Evolutionary conservation across 2,329 filamentous ascomycete species (phyloP).

Genomic region (Knoxdaviesia proteae): DNA sequence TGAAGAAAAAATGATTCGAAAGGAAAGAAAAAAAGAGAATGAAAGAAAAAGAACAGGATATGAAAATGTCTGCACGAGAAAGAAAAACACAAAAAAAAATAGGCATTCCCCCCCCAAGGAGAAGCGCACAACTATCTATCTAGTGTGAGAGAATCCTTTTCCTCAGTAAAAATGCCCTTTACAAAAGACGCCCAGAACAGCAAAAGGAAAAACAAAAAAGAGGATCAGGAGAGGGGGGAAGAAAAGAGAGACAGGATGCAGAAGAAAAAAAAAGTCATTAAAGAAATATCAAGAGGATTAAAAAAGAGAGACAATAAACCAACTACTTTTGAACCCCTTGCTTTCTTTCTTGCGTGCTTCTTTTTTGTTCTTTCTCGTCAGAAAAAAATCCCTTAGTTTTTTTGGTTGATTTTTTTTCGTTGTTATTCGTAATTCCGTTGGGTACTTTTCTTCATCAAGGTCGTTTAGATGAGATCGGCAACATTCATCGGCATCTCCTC

Average conservation of each 20-base stretch:
- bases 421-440: background rate
- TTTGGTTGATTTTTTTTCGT: no score
- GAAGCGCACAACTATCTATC: slow-evolving; percentile 1
- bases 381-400: background rate
- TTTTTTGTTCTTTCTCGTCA: background rate
- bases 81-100: background rate
- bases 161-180: slow-evolving; percentile 4
- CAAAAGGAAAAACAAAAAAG: slow-evolving; percentile 2
- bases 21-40: background rate
- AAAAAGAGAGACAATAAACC: background rate
- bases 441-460: slow-evolving; percentile 3
- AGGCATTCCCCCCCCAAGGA: background rate
- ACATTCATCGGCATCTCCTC: slow-evolving; percentile 99
- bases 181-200: background rate
- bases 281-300: background rate
- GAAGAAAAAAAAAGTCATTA: background rate
- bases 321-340: background rate
- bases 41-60: background rate
- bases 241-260: no score
- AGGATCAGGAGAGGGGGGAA: background rate
- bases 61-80: background rate
- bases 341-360: background rate
- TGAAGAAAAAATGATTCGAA: background rate
- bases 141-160: slow-evolving; percentile 3
- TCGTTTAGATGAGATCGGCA: slow-evolving; percentile 48